Percentiles rank a stretch among this genome's conserved stretches.
These are phyloP conservation scores for Lodderomyces parapsilosis DNA, from an alignment of 1,139 yeast species.

Conservation along the genomic window DNA sequence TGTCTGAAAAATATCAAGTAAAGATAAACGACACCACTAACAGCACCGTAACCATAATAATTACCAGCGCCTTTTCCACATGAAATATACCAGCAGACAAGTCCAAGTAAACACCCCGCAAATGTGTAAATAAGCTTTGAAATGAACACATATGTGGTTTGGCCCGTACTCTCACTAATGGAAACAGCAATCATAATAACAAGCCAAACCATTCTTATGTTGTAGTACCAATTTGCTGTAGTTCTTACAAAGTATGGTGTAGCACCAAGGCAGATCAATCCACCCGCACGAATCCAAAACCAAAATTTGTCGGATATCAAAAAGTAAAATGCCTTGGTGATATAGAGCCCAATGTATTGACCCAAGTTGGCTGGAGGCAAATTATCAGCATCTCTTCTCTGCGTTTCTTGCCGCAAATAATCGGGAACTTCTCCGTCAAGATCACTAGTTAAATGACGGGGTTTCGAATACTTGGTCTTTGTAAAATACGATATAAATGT, in stretches of 20 bases:
- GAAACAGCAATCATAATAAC: constrained; percentile 36
- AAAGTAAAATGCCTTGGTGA: constrained; percentile 17
- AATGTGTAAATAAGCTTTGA: constrained; percentile 30
- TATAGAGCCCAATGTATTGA: constrained; percentile 22
- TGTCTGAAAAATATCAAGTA: constrained; percentile 30
- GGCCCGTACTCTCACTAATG: constrained; percentile 34
- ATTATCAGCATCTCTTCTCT: constrained; percentile 31
- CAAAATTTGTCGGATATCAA: constrained; percentile 25
- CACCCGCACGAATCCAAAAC: constrained; percentile 33
- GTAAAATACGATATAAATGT: constrained; percentile 23
- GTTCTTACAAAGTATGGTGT: constrained; percentile 29
- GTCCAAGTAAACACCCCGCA: constrained; percentile 32
- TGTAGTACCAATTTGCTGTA: constrained; percentile 33
- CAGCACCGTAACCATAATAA: constrained; percentile 32
- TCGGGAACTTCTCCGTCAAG: constrained; percentile 13
- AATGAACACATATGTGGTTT: constrained; percentile 29
- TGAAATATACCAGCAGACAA: constrained; percentile 40
- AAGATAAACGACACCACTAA: constrained; percentile 27
- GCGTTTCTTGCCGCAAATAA: constrained; percentile 17
- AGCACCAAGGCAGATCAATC: constrained; percentile 24
- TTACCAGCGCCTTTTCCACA: constrained; percentile 32
- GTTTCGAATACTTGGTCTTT: constrained; percentile 14
- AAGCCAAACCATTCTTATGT: constrained; percentile 31
- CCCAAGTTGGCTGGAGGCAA: constrained; percentile 24
- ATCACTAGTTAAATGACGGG: constrained; percentile 13